Evolutionary conservation across 495 filamentous ascomycete species (phyloP).

Genomic region (Tuber umbilicatum): DNA sequence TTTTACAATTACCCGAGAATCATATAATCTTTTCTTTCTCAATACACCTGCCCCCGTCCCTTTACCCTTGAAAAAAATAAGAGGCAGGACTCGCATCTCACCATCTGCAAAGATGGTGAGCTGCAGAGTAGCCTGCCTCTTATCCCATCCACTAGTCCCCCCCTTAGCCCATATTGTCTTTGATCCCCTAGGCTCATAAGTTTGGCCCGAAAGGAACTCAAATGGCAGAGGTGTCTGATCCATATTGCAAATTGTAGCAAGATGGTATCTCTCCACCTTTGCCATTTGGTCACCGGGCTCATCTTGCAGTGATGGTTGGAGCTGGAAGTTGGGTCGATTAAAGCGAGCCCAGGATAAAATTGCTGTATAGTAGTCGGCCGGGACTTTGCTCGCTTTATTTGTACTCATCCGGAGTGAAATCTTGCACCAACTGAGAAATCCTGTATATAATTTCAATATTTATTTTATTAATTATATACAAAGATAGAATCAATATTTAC

Average conservation of each 20-base stretch:
- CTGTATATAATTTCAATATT: neutral
- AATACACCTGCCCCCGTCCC: neutral
- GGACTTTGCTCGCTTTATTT: neutral
- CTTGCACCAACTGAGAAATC: neutral
- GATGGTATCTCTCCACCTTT: neutral
- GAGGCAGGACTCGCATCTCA: neutral
- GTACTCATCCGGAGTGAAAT: neutral
- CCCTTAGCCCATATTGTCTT: neutral
- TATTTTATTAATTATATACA: neutral
- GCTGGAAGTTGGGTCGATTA: neutral
- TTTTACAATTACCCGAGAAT: neutral
- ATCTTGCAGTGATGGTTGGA: neutral
- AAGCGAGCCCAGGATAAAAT: neutral
- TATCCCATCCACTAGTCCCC: neutral
- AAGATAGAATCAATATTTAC: neutral
- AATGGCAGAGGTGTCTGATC: slow-evolving; percentile 6
- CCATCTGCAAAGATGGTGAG: slow-evolving; percentile 15
- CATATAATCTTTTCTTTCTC: neutral
- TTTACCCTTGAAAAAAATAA: slow-evolving; percentile 3
- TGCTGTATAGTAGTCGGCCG: fast-evolving
- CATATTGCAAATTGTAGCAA: slow-evolving; percentile 5
- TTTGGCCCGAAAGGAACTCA: slow-evolving; percentile 7
- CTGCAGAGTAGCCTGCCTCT: slow-evolving; percentile 8
- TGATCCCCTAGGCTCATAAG: neutral
- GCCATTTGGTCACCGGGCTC: neutral